Conservation (phyloP, 768 basidiomycete species). For the Boletus rex-veris region DNA sequence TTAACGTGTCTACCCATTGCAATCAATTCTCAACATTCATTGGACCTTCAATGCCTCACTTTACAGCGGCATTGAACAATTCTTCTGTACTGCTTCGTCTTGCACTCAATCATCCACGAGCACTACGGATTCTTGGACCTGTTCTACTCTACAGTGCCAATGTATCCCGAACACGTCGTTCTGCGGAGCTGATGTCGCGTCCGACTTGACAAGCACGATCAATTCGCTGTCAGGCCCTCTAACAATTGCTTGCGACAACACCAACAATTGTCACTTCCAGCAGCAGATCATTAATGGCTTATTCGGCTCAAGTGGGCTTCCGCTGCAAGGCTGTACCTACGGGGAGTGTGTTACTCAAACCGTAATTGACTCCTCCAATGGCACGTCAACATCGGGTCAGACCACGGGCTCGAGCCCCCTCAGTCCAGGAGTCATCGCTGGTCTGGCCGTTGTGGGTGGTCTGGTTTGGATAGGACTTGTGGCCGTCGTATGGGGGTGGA, state of each 20-base stretch:
- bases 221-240: constrained; percentile 63
- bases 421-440: constrained; percentile 84
- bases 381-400: constrained; percentile 31
- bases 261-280: constrained; percentile 71
- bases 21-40: constrained; percentile 72
- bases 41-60: constrained; percentile 67
- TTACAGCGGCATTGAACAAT: constrained; percentile 83
- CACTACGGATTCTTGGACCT: constrained; percentile 56
- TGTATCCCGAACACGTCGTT: constrained; percentile 71
- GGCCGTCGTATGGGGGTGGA: constrained; percentile 60
- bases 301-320: constrained; percentile 74
- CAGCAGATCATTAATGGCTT: constrained; percentile 61
- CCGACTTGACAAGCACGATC: constrained; percentile 59
- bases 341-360: constrained; percentile 88
- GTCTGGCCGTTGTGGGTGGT: constrained; percentile 77
- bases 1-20: constrained; percentile 76
- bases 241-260: constrained; percentile 61
- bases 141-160: constrained; percentile 68
- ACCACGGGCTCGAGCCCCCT: constrained; percentile 43
- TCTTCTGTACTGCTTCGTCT: constrained; percentile 71
- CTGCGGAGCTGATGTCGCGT: constrained; percentile 54
- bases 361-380: constrained; percentile 59
- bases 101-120: constrained; percentile 59
- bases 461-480: constrained; percentile 56
- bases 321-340: constrained; percentile 68